phyloP scores from a whole-genome alignment of 2,329 filamentous ascomycete species.

The Byssothecium circinans region DNA sequence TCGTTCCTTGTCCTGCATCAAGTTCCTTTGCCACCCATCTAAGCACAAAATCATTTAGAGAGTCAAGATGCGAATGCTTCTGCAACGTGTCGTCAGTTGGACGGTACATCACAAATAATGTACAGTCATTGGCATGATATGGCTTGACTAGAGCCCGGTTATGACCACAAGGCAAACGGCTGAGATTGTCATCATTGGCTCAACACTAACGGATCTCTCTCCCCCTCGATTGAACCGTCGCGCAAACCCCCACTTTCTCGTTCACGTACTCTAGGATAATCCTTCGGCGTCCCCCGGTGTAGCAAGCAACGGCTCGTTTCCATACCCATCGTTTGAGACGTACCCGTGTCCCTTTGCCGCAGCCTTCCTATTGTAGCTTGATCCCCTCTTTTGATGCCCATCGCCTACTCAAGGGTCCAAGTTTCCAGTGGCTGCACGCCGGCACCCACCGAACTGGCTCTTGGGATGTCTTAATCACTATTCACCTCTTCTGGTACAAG shows the following conservation, averaged over 20 bases:
- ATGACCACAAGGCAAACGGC: conserved; percentile 8
- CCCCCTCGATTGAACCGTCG: background rate
- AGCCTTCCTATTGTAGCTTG: background rate
- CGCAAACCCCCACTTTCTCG: background rate
- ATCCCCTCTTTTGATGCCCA: background rate
- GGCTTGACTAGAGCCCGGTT: conserved; percentile 1
- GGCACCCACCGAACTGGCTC: conserved; percentile 9
- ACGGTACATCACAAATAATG: background rate
- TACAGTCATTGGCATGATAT: background rate
- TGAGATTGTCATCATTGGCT: conserved; percentile 2
- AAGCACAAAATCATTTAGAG: background rate
- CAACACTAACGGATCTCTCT: conserved; percentile 1
- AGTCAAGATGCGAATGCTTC: background rate
- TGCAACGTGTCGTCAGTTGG: too few species aligned
- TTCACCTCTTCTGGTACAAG: background rate
- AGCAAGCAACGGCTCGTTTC: conserved; percentile 3
- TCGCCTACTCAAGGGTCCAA: too few species aligned
- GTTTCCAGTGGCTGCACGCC: background rate
- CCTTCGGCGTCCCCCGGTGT: conserved; percentile 4
- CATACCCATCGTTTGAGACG: background rate
- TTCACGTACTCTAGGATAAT: background rate
- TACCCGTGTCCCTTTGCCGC: too few species aligned
- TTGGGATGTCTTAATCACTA: conserved; percentile 5
- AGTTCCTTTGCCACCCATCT: background rate
- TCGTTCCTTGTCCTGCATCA: background rate